phyloP scores from a whole-genome alignment of 2,329 filamentous ascomycete genomes.

The Phialophora tarda region DNA sequence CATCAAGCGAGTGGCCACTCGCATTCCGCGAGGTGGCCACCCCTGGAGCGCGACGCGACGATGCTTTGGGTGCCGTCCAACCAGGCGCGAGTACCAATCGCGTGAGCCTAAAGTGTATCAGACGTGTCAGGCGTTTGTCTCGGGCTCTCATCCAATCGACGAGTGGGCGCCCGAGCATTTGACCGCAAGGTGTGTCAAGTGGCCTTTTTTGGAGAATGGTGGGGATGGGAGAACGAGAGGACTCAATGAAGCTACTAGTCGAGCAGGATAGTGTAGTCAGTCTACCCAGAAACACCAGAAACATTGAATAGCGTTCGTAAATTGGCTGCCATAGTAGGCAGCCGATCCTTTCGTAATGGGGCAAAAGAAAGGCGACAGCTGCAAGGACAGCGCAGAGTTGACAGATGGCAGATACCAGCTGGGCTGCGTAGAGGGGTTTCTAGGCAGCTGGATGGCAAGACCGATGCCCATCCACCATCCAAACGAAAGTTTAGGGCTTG shows the following conservation, averaged over 20 bases:
- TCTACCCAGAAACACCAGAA: background rate
- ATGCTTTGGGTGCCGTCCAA: conserved; percentile 11
- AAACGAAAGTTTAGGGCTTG: background rate
- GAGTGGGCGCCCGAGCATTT: conserved; percentile 8
- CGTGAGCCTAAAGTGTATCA: conserved; percentile 30
- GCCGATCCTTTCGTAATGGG: conserved; percentile 9
- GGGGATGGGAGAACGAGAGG: conserved; percentile 2
- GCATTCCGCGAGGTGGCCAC: conserved; percentile 20
- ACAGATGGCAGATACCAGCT: conserved; percentile 20
- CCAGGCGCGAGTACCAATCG: conserved; percentile 9
- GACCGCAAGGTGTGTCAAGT: conserved; percentile 17
- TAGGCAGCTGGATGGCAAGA: conserved; percentile 4
- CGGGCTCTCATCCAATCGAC: conserved; percentile 21
- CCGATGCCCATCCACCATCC: background rate
- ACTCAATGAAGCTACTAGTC: background rate
- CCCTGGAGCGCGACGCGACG: conserved; percentile 33
- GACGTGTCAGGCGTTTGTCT: conserved; percentile 37
- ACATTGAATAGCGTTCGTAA: conserved; percentile 2
- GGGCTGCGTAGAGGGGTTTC: background rate
- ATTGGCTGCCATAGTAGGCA: background rate
- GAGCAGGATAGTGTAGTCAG: background rate
- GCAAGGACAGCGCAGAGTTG: conserved; percentile 18
- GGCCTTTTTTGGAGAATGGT: conserved; percentile 8
- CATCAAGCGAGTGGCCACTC: conserved; percentile 15
- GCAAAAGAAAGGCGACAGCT: conserved; percentile 16